Percentiles rank a stretch among this genome's conserved stretches.
Conservation (phyloP, 345 rosid genomes). For the Gossypium raimondii region DNA sequence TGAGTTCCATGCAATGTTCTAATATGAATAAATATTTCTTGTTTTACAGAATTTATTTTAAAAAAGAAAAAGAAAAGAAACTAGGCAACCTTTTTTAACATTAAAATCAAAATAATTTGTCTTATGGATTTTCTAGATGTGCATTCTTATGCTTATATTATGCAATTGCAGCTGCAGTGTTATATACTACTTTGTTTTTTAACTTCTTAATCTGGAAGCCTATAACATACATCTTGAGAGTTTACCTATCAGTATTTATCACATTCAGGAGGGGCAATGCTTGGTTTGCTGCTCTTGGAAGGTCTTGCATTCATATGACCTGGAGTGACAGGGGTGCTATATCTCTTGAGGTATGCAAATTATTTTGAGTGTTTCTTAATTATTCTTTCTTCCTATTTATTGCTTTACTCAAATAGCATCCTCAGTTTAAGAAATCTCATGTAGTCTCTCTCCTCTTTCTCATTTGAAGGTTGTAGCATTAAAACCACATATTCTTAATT, state of each 20-base stretch:
- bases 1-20: background rate
- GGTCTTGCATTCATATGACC: conserved; percentile 86
- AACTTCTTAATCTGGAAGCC: background rate
- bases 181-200: background rate
- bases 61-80: background rate
- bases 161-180: background rate
- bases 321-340: conserved; percentile 91
- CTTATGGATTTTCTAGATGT: background rate
- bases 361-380: background rate
- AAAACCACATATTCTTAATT: background rate
- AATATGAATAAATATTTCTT: background rate
- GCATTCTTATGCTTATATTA: background rate
- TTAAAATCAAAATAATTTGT: background rate
- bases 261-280: conserved; percentile 79
- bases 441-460: background rate
- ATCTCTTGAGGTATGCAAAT: conserved; percentile 70
- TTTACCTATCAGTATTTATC: conserved; percentile 10
- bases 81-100: background rate
- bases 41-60: background rate
- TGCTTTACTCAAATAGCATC: background rate
- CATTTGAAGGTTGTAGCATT: background rate
- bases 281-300: conserved; percentile 91
- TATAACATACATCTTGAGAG: background rate
- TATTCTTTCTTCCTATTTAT: background rate
- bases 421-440: background rate